phyloP scores from a whole-genome alignment of 1,284 basidiomycete genomes.

The Ganoderma resinaceum region DNA sequence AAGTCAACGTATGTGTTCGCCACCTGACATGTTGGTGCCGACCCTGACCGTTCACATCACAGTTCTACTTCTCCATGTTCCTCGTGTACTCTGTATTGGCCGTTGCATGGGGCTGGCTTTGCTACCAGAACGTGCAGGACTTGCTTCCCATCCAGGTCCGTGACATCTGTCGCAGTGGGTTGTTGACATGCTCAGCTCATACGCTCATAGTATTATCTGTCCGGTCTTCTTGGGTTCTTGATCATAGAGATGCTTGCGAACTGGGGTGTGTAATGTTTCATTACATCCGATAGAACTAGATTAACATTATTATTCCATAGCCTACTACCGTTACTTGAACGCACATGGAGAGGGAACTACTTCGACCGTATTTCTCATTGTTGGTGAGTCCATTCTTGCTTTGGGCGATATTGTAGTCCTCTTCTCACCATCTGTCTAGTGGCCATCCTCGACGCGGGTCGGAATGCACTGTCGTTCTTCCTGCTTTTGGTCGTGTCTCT shows the following conservation, averaged over 20 bases:
- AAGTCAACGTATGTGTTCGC: slow-evolving; percentile 80
- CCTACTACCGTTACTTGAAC: slow-evolving; percentile 91
- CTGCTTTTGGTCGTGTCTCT: slow-evolving; percentile 92
- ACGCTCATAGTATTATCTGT: slow-evolving; percentile 85
- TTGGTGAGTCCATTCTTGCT: slow-evolving; percentile 57
- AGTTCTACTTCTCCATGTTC: slow-evolving; percentile 93
- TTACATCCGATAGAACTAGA: slow-evolving; percentile 6
- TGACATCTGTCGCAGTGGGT: neutral
- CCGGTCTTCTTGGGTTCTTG: slow-evolving; percentile 89
- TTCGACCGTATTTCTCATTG: slow-evolving; percentile 85
- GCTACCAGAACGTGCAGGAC: slow-evolving; percentile 83
- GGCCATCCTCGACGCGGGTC: slow-evolving; percentile 90
- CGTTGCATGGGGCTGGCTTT: slow-evolving; percentile 84
- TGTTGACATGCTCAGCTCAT: neutral
- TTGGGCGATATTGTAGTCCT: neutral
- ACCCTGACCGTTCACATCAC: neutral
- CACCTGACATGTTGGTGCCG: neutral
- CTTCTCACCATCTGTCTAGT: slow-evolving; percentile 50
- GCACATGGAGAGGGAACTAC: slow-evolving; percentile 81
- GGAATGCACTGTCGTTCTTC: slow-evolving; percentile 96
- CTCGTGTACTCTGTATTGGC: slow-evolving; percentile 78
- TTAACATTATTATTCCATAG: slow-evolving; percentile 42
- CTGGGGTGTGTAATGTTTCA: slow-evolving; percentile 61
- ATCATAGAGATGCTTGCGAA: slow-evolving; percentile 94
- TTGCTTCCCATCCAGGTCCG: slow-evolving; percentile 85